These are phyloP conservation scores for Themeda triandra DNA, from an alignment of 176 grass and related monocot species.

Conservation along the genomic window DNA sequence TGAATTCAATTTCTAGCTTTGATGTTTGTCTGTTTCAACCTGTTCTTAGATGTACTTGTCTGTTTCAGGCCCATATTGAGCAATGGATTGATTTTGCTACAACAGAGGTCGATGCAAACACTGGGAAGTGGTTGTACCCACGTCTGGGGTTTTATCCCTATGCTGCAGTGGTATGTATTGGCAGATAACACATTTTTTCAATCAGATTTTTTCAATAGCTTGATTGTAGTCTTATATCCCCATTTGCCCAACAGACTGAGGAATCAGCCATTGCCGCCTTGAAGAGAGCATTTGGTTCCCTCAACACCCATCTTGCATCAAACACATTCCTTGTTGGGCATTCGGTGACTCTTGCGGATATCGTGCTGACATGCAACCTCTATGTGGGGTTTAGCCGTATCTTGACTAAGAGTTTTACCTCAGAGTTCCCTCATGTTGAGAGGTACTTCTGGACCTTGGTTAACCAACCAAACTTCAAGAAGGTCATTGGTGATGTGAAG, in stretches of 20 bases:
- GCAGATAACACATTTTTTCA: neutral
- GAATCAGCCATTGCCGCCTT: constrained; percentile 46
- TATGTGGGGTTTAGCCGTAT: constrained; percentile 43
- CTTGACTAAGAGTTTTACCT: constrained; percentile 74
- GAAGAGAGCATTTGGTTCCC: constrained; percentile 65
- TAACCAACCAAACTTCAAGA: constrained; percentile 75
- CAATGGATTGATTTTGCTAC: constrained; percentile 81
- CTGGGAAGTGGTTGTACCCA: constrained; percentile 61
- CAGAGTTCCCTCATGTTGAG: constrained; percentile 77
- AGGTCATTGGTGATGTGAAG: constrained; percentile 60
- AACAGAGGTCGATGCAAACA: constrained; percentile 56
- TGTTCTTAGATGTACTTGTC: constrained; percentile 10
- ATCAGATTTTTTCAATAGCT: neutral
- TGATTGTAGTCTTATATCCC: neutral
- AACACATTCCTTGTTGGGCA: constrained; percentile 78
- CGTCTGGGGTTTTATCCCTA: constrained; percentile 42
- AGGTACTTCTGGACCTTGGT: constrained; percentile 92
- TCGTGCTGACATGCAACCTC: constrained; percentile 80
- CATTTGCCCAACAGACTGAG: constrained; percentile 43
- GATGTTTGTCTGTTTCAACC: neutral
- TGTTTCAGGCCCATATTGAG: constrained; percentile 62
- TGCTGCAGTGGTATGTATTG: constrained; percentile 39
- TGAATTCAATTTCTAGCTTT: neutral
- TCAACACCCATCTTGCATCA: constrained; percentile 70
- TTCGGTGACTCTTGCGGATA: constrained; percentile 74